These are phyloP conservation scores for Dryadomyces quercivorus DNA, from an alignment of 2,329 filamentous ascomycete genomes.

Conservation along the genomic window DNA sequence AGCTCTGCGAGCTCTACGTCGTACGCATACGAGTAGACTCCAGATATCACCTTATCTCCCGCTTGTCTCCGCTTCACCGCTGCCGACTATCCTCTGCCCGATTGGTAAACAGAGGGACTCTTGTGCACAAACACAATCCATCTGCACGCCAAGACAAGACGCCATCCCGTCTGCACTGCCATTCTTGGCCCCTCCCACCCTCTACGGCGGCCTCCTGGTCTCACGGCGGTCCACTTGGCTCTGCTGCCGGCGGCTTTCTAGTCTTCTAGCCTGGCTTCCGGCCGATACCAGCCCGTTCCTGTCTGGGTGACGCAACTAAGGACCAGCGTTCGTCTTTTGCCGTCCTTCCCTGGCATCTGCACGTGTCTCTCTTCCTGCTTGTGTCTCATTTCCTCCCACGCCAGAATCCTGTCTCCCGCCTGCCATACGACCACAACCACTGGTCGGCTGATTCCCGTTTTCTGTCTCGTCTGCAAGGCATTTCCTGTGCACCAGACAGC, in stretches of 20 bases:
- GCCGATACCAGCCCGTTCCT: background rate
- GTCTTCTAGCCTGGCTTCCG: too few species aligned
- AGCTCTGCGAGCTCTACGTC: too few species aligned
- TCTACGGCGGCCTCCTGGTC: too few species aligned
- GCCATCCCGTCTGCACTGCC: background rate
- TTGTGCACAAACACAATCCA: background rate
- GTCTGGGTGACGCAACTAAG: too few species aligned
- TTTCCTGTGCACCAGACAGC: background rate
- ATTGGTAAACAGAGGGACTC: too few species aligned
- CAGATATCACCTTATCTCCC: too few species aligned
- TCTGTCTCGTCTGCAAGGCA: background rate
- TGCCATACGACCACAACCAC: too few species aligned
- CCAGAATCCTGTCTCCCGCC: background rate
- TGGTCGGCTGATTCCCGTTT: background rate
- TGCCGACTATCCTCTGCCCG: too few species aligned
- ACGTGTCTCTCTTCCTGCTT: background rate
- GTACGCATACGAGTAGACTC: too few species aligned
- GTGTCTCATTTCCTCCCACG: background rate
- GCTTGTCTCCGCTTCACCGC: too few species aligned
- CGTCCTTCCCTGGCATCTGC: background rate
- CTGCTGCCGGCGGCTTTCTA: background rate
- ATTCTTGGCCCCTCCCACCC: too few species aligned
- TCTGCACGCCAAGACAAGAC: background rate
- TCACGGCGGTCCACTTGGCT: background rate
- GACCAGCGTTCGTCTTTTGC: too few species aligned